A percentile compares a stretch with the other conserved stretches of the same genome.
phyloP scores from a whole-genome alignment of 441 rosid genomes.

The Capsella rubella region DNA sequence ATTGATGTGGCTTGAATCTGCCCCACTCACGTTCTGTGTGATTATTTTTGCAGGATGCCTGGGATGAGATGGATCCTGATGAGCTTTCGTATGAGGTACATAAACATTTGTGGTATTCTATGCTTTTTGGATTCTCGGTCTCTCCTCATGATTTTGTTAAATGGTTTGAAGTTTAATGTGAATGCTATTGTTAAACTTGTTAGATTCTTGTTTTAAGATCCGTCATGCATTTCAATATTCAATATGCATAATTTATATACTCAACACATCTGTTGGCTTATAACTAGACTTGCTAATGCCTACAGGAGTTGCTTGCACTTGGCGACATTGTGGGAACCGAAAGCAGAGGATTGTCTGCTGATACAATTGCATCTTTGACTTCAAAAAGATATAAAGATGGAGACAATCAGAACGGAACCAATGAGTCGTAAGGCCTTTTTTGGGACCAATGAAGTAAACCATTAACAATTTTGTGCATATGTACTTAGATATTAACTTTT shows the following conservation, averaged over 20 bases:
- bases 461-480: conserved; percentile 1
- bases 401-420: conserved; percentile 77
- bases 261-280: conserved; percentile 5
- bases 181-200: conserved; percentile 7
- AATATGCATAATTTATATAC: conserved; percentile 10
- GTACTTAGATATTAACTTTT: conserved; percentile 16
- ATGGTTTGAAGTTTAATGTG: not conserved
- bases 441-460: conserved; percentile 24
- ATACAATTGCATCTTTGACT: conserved; percentile 79
- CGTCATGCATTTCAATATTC: not conserved
- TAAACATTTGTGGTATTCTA: conserved; percentile 2
- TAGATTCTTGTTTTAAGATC: conserved; percentile 18
- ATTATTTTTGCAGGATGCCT: conserved; percentile 64
- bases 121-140: conserved; percentile 14
- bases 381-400: conserved; percentile 72
- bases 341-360: conserved; percentile 94
- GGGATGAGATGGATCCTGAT: conserved; percentile 97
- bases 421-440: conserved; percentile 72
- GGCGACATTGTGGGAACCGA: conserved; percentile 90
- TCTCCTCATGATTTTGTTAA: conserved; percentile 29
- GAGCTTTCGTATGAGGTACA: conserved; percentile 91
- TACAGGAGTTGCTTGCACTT: conserved; percentile 87
- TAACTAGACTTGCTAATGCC: conserved; percentile 9
- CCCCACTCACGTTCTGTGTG: conserved; percentile 16
- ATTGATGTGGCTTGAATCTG: conserved; percentile 27